Evolutionary conservation across 768 basidiomycete genomes (phyloP), one percentile per base, ranked within the genome.

Genomic region (Boletus insuetus): DNA sequence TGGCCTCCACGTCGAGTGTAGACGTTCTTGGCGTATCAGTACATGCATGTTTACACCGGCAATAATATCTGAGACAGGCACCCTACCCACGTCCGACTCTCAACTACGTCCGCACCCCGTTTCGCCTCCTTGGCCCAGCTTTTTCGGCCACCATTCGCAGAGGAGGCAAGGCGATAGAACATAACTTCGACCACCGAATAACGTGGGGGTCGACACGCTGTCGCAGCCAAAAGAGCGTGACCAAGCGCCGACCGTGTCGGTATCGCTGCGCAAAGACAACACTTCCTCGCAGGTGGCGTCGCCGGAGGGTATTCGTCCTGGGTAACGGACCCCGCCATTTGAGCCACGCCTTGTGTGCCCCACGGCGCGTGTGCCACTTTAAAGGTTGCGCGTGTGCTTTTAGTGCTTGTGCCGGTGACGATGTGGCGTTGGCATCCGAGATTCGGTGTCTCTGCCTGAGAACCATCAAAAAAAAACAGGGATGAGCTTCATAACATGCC

Each of bases 261-360:
- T 45, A 53, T 12, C 40, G 52, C 37, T 62, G 64, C 6, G 22
- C 59, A 46, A 65, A 66, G 44, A 66, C 54, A 19, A 51, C 20
- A 12, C 22, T 48, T 17, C 55, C 61, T 4, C 31, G 35, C 16
- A 59, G 3, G 7, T n/a, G 37, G 24, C 29, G 24, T n/a, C 14
- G 53, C 20, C 13, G 20, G 8, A 24, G 13, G 8, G 39, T 53
- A 37, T 29, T 22, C 31, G 31, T 31, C 37, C n/a, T 14, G 7
- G 64, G 64, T 2, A 65, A 20, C 12, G 58, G 58, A 17, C 55
- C 64, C 12, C 61, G 55, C 61, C 61, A 63, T 34, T 66, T 60
- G 26, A 46, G 6, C 64, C 64, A 65, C n/a, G 24, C 20, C 46
- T 11, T 40, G 12, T 29, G 43, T 29, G n/a, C 14, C 41, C 41